Base-by-base conservation (phyloP, 2,329 filamentous ascomycete species). In the Didymosphaeria variabile region DNA sequence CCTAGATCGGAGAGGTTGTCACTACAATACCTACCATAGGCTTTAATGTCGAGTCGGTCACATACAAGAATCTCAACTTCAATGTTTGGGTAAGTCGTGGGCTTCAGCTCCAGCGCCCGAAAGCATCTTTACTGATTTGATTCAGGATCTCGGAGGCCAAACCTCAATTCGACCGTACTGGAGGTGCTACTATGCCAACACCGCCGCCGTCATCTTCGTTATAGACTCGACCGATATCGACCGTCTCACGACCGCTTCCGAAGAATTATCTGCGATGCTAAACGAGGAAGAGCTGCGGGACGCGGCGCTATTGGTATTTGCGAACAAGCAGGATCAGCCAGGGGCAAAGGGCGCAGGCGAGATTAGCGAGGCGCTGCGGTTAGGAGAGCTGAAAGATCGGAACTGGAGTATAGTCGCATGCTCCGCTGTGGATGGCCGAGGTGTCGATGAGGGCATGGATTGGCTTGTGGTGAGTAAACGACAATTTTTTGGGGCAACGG, bases 351-450 rank as follows among this genome's bases (percentile, higher is more conserved):
- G 94, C 2, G 95, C 95, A 1, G 95, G 93, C 19, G 95, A 98
- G 79, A 99, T 99, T 66, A 97, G 92, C 58, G 94, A 98, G 81
- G 94, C 94, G 52, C 81, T 99, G 79, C 91, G 90, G 72, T 81
- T 99, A 68, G 94, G 93, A 57, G 93, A 97, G 80, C 83, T 99
- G 77, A 90, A 94, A 72, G 95, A 99, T 79, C 87, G 95, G 73
- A 99, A 98, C 85, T 99, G 95, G 95, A 98, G 93, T 80, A 99
- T 99, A 77, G 93, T 99, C 78, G 94, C 94, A 23, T 99, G 95
- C 80, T 97, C 92, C 68, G 95, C 95, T 15, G 94, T 99, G 59
- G 95, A 97, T 77, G 95, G 95, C 46, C 91, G 91, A 73, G 95
- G 95, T 78, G 92, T 99, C 47, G 92, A 90, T 65, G 95, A 99